These are phyloP conservation scores for Penicillium cinerascens DNA, from an alignment of 495 filamentous ascomycete genomes.

Conservation along the genomic window DNA sequence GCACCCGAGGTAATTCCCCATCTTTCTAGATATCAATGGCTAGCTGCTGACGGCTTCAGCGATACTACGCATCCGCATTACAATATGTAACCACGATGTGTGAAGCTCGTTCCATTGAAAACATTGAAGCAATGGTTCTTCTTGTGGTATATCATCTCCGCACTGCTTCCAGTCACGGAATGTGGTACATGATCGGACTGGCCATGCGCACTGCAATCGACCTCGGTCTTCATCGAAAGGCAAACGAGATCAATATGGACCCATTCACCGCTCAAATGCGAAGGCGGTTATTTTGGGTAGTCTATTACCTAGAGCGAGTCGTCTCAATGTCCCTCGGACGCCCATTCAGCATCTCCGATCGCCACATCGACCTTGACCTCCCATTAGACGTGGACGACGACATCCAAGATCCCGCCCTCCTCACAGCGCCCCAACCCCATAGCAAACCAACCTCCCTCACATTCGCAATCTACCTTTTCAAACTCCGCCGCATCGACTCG, in stretches of 20 bases:
- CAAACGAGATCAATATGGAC: slow-evolving; percentile 45
- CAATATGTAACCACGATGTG: slow-evolving; percentile 50
- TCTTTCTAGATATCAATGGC: background rate
- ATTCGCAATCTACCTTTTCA: slow-evolving; percentile 48
- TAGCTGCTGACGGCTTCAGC: slow-evolving; percentile 17
- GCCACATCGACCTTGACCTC: slow-evolving; percentile 50
- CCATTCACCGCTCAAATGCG: slow-evolving; percentile 48
- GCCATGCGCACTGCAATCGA: slow-evolving; percentile 55
- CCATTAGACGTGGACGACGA: slow-evolving; percentile 49
- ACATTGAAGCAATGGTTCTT: slow-evolving; percentile 55
- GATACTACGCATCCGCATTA: slow-evolving; percentile 47
- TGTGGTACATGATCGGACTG: slow-evolving; percentile 57
- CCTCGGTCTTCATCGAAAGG: slow-evolving; percentile 49
- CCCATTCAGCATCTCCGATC: slow-evolving; percentile 50
- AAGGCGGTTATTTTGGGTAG: slow-evolving; percentile 51
- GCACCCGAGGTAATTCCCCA: slow-evolving; percentile 37
- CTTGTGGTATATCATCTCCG: slow-evolving; percentile 52
- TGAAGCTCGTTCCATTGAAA: slow-evolving; percentile 48
- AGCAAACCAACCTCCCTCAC: slow-evolving; percentile 43
- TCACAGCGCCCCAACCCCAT: slow-evolving; percentile 31
- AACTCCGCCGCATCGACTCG: slow-evolving; percentile 50
- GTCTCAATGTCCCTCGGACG: slow-evolving; percentile 51
- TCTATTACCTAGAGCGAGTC: slow-evolving; percentile 50
- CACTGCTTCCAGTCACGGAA: slow-evolving; percentile 48
- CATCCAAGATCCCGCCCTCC: slow-evolving; percentile 38